phyloP scores from a whole-genome alignment of 139 green algal species.

The Coelastrella sp. region DNA sequence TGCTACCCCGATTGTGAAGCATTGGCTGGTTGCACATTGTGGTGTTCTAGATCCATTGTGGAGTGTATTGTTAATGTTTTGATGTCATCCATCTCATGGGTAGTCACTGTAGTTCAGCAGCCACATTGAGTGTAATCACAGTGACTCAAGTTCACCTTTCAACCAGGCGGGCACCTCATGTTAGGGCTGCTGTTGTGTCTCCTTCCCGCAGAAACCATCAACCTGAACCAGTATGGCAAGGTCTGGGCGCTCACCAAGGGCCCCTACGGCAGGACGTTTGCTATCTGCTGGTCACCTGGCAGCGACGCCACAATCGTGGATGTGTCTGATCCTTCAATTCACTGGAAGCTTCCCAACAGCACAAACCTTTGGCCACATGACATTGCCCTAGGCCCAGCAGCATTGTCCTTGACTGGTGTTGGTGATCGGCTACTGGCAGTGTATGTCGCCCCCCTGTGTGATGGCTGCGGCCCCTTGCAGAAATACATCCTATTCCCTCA shows the following conservation, averaged over 20 bases:
- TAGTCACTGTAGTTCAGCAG: background rate
- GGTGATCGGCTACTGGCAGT: conserved; percentile 74
- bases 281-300: conserved; percentile 69
- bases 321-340: background rate
- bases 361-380: conserved; percentile 67
- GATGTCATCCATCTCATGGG: background rate
- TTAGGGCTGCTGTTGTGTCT: background rate
- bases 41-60: too few species aligned
- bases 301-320: conserved; percentile 42
- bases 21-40: too few species aligned
- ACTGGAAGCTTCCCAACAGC: conserved; percentile 63
- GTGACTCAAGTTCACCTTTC: too few species aligned
- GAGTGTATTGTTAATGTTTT: too few species aligned
- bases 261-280: conserved; percentile 77
- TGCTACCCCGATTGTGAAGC: too few species aligned
- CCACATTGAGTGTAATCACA: background rate
- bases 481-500: conserved; percentile 69
- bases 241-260: conserved; percentile 73
- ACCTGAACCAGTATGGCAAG: conserved; percentile 55
- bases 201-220: background rate
- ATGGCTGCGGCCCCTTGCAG: conserved; percentile 53
- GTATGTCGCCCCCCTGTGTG: conserved; percentile 67
- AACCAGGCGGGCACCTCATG: background rate
- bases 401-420: conserved; percentile 52
- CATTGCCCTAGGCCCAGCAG: conserved; percentile 69